Evolutionary conservation across 257 asterid species (phyloP).

Genomic region (Prunella vulgaris): DNA sequence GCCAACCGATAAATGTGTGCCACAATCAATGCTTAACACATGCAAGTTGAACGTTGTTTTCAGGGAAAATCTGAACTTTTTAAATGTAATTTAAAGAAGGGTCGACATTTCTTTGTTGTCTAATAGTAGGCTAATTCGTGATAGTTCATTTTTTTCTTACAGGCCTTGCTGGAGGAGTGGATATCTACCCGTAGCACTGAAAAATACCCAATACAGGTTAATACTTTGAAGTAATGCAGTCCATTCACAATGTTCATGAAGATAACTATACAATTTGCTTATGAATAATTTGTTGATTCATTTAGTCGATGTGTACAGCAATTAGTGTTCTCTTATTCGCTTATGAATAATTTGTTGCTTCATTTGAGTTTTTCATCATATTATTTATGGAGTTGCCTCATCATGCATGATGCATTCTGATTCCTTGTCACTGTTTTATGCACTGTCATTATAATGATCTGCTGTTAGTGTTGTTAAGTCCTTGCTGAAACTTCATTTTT

Average conservation of each 20-base stretch:
- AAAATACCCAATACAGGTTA: constrained; percentile 76
- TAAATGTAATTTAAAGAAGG: no score
- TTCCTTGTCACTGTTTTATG: neutral
- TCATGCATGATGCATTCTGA: neutral
- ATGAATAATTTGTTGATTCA: constrained; percentile 3
- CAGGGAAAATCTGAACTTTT: no score
- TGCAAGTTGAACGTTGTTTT: no score
- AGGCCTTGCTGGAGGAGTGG: constrained; percentile 99
- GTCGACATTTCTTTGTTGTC: no score
- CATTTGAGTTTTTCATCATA: constrained; percentile 11
- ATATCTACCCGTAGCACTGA: constrained; percentile 64
- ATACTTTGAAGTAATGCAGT: constrained; percentile 13
- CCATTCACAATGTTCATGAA: constrained; percentile 10
- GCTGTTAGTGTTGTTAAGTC: neutral
- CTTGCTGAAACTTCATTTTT: neutral
- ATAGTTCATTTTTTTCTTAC: constrained; percentile 29
- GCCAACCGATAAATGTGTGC: no score
- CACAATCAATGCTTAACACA: no score
- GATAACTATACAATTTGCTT: constrained; percentile 11
- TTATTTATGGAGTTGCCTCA: neutral
- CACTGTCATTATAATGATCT: neutral
- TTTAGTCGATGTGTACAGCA: neutral
- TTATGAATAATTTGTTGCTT: no score
- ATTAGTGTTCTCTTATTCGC: neutral
- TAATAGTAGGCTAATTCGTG: no score